Conservation (phyloP, 2,329 filamentous ascomycete genomes). For the Plenodomus biglobosus region DNA sequence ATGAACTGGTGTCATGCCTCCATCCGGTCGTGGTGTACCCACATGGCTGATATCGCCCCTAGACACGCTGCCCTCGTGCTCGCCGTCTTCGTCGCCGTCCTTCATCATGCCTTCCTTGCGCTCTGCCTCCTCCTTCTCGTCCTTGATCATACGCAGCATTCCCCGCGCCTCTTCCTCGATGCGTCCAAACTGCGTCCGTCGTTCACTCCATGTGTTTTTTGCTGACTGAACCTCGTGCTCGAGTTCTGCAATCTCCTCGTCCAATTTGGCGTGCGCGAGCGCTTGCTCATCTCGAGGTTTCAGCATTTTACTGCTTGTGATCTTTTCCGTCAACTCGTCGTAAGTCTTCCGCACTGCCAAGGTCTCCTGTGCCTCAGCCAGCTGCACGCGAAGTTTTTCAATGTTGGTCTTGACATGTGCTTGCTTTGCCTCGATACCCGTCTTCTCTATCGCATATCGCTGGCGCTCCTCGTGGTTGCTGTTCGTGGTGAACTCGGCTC, state of each 20-base stretch:
- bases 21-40: constrained; percentile 50
- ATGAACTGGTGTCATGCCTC: constrained; percentile 46
- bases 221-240: constrained; percentile 83
- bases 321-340: constrained; percentile 84
- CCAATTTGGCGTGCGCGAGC: constrained; percentile 74
- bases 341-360: constrained; percentile 80
- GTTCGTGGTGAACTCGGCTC: constrained; percentile 81
- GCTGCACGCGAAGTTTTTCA: constrained; percentile 67
- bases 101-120: constrained; percentile 69
- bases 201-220: constrained; percentile 78
- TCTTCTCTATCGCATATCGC: constrained; percentile 79
- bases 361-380: constrained; percentile 66
- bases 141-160: constrained; percentile 80
- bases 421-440: constrained; percentile 75
- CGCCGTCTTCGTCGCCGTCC: constrained; percentile 45
- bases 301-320: constrained; percentile 77
- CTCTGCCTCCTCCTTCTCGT: constrained; percentile 94
- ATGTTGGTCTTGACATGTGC: constrained; percentile 77
- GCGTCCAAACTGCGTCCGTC: constrained; percentile 80
- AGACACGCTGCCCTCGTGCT: constrained; percentile 44
- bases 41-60: constrained; percentile 45
- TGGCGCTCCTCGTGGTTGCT: constrained; percentile 82
- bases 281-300: constrained; percentile 82
- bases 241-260: constrained; percentile 84
- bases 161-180: constrained; percentile 92